phyloP scores from a whole-genome alignment of 1,284 basidiomycete genomes.

The Erythrobasidium hasegawianum region DNA sequence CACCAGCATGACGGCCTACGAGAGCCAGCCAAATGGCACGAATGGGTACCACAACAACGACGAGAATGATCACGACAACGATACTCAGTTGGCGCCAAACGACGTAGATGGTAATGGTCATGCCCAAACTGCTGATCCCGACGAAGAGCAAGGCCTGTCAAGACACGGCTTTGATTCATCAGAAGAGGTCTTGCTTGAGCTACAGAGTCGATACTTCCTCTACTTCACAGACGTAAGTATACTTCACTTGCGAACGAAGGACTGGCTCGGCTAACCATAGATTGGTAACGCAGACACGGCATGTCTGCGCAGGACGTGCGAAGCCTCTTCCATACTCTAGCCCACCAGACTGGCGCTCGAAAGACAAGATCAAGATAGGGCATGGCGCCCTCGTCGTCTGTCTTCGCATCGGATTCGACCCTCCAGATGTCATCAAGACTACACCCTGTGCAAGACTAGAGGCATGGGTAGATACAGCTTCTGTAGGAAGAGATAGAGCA shows the following conservation, averaged over 20 bases:
- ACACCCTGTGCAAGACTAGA: slow-evolving; percentile 92
- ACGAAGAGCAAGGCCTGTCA: slow-evolving; percentile 6
- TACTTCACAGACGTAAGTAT: slow-evolving; percentile 46
- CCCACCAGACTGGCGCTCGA: slow-evolving; percentile 49
- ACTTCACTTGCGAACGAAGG: too few species aligned
- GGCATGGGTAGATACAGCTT: slow-evolving; percentile 94
- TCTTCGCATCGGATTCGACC: slow-evolving; percentile 95
- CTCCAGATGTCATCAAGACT: slow-evolving; percentile 95
- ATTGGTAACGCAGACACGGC: slow-evolving; percentile 31
- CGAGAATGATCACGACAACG: slow-evolving; percentile 3
- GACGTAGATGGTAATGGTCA: too few species aligned
- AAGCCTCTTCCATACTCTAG: slow-evolving; percentile 27
- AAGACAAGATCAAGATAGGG: slow-evolving; percentile 58
- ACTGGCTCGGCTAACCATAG: too few species aligned
- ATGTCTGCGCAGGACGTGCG: slow-evolving; percentile 22
- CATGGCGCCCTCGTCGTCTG: slow-evolving; percentile 92
- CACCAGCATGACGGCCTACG: neutral
- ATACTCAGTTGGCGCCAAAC: too few species aligned
- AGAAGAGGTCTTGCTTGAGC: slow-evolving; percentile 37
- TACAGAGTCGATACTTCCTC: slow-evolving; percentile 46
- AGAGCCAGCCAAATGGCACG: too few species aligned
- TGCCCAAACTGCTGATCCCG: too few species aligned
- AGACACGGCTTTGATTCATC: slow-evolving; percentile 27
- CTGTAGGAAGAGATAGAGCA: slow-evolving; percentile 69
- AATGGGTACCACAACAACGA: neutral